Conservation (phyloP, 2,329 filamentous ascomycete genomes). For the Hymenoscyphus infarciens region DNA sequence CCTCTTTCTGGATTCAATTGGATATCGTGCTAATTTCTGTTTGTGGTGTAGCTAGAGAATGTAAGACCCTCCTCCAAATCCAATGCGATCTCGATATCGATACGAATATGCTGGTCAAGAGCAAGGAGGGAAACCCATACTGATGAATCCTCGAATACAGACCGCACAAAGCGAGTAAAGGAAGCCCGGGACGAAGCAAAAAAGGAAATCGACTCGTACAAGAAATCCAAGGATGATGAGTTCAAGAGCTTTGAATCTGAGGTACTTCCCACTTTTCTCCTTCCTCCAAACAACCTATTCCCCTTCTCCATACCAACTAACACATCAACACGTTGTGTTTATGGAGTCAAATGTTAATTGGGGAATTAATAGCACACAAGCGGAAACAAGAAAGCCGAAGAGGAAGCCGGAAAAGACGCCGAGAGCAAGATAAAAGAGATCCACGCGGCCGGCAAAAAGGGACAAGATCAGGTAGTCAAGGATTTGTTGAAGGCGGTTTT, state of each 20-base stretch:
- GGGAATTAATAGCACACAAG: conserved; percentile 68
- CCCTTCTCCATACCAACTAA: neutral
- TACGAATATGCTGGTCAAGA: neutral
- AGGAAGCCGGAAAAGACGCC: conserved; percentile 75
- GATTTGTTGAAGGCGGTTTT: conserved; percentile 83
- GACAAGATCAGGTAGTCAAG: conserved; percentile 73
- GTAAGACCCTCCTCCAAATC: conserved; percentile 49
- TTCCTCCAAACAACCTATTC: no score
- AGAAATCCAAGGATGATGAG: conserved; percentile 83
- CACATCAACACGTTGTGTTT: no score
- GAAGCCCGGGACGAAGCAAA: conserved; percentile 95
- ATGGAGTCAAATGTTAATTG: no score
- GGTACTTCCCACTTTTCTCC: conserved; percentile 31
- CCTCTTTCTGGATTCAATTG: neutral
- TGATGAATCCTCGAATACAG: conserved; percentile 40
- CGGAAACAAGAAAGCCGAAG: conserved; percentile 80
- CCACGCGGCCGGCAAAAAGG: conserved; percentile 72
- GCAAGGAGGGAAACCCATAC: neutral
- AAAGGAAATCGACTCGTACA: conserved; percentile 95
- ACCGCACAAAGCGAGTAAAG: conserved; percentile 95
- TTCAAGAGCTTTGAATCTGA: conserved; percentile 91
- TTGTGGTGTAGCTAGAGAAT: conserved; percentile 69
- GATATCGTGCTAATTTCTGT: conserved; percentile 31
- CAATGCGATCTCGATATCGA: neutral
- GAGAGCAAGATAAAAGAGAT: conserved; percentile 82